Percentiles rank a stretch among this genome's conserved stretches.
These are phyloP conservation scores for Phytophthora citricola DNA, from an alignment of 352 stramenopile species.

Conservation along the genomic window DNA sequence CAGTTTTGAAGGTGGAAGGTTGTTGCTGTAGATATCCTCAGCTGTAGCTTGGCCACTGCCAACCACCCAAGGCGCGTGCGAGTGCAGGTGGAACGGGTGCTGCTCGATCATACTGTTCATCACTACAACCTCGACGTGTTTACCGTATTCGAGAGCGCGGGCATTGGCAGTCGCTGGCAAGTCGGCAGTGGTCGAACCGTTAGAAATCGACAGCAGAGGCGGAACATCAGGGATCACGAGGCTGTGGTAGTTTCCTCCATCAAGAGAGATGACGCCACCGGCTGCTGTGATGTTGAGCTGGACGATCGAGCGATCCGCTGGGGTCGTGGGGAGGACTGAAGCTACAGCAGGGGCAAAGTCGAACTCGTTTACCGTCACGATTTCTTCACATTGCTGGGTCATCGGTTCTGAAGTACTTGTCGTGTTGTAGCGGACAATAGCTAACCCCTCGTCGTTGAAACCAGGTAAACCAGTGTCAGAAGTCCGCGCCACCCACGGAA, in stretches of 20 bases:
- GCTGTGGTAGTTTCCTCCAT: constrained; percentile 29
- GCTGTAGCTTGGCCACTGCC: constrained; percentile 25
- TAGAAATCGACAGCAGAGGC: constrained; percentile 30
- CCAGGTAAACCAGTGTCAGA: constrained; percentile 9
- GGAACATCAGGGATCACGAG: constrained; percentile 38
- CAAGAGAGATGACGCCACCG: constrained; percentile 29
- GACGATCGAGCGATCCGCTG: constrained; percentile 31
- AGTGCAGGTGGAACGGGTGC: constrained; percentile 46
- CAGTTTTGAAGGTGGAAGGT: constrained; percentile 33
- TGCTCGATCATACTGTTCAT: constrained; percentile 38
- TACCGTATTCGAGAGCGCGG: constrained; percentile 5
- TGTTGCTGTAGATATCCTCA: constrained; percentile 21
- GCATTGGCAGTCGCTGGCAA: constrained; percentile 28
- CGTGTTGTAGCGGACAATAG: constrained; percentile 29
- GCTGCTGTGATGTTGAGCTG: constrained; percentile 28
- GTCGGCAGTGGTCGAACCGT: constrained; percentile 19
- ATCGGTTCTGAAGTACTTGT: constrained; percentile 20
- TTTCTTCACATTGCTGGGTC: constrained; percentile 15
- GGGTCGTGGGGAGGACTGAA: constrained; percentile 10
- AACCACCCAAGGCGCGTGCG: constrained; percentile 29
- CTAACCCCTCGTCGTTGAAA: constrained; percentile 37
- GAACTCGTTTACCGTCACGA: constrained; percentile 30
- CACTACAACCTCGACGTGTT: constrained; percentile 36
- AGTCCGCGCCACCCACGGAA: constrained; percentile 25
- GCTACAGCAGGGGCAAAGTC: constrained; percentile 19